These are phyloP conservation scores for Aspergillus niger DNA, from an alignment of 2,329 filamentous ascomycete genomes.

Conservation along the genomic window DNA sequence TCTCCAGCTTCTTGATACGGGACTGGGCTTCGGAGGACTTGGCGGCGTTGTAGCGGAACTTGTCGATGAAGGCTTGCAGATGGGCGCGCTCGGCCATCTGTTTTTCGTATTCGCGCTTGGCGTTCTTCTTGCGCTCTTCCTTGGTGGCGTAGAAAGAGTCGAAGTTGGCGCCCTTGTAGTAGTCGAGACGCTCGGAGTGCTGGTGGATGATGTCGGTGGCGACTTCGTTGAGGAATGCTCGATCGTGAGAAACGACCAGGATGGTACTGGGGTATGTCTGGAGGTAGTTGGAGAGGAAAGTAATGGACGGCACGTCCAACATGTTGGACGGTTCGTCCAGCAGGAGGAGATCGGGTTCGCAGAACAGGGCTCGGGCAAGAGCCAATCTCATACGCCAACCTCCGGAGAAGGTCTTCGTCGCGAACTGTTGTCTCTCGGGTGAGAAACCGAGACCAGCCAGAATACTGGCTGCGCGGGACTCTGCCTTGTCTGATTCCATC, in stretches of 20 bases:
- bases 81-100: constrained; percentile 94
- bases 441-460: constrained; percentile 97
- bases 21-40: constrained; percentile 98
- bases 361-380: constrained; percentile 91
- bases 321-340: constrained; percentile 78
- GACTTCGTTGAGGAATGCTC: constrained; percentile 97
- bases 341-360: constrained; percentile 91
- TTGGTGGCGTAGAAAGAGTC: constrained; percentile 75
- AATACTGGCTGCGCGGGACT: constrained; percentile 92
- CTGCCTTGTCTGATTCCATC: constrained; percentile 99
- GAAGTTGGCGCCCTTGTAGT: constrained; percentile 98
- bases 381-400: constrained; percentile 99
- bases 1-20: constrained; percentile 97
- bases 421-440: constrained; percentile 82
- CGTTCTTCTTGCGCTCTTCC: constrained; percentile 94
- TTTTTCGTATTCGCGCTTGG: constrained; percentile 96
- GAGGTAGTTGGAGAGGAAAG: constrained; percentile 94
- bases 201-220: constrained; percentile 99
- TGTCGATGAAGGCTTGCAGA: constrained; percentile 97
- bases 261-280: constrained; percentile 93
- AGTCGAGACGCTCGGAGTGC: constrained; percentile 94
- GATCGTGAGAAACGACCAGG: constrained; percentile 96
- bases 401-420: constrained; percentile 97
- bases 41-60: constrained; percentile 98
- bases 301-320: constrained; percentile 99